Conservation (phyloP, 495 filamentous ascomycete genomes). For the Neurospora sp. region DNA sequence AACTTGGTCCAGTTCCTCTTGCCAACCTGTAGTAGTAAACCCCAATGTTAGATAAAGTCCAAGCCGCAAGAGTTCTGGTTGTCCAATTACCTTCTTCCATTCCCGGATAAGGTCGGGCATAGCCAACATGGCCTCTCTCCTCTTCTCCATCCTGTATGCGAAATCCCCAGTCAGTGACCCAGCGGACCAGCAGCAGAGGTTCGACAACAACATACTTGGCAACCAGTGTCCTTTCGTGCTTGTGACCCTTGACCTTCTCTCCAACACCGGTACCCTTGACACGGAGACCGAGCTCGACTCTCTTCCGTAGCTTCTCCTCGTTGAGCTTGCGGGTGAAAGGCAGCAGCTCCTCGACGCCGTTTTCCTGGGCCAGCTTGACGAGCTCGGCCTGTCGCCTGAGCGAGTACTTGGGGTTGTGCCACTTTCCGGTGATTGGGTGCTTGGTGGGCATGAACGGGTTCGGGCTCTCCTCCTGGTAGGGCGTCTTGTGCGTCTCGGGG, state of each 20-base stretch:
- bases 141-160: conserved; percentile 61
- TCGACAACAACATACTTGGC: conserved; percentile 47
- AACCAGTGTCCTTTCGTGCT: conserved; percentile 81
- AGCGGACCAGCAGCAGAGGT: neutral
- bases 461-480: conserved; percentile 34
- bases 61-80: neutral
- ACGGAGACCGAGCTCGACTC: conserved; percentile 61
- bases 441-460: conserved; percentile 72
- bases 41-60: conserved; percentile 4
- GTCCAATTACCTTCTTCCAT: conserved; percentile 72
- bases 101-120: conserved; percentile 84
- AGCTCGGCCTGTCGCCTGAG: conserved; percentile 84
- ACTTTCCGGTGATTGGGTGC: conserved; percentile 61
- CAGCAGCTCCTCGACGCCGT: conserved; percentile 76
- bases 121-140: conserved; percentile 81
- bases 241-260: conserved; percentile 89
- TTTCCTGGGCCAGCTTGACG: conserved; percentile 69
- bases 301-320: conserved; percentile 51
- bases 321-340: conserved; percentile 70
- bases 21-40: conserved; percentile 52
- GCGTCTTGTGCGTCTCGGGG: conserved; percentile 31
- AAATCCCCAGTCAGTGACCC: conserved; percentile 15
- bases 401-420: conserved; percentile 72
- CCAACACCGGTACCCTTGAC: conserved; percentile 88
- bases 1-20: conserved; percentile 85